A percentile compares a stretch with the other conserved stretches of the same genome.
These are phyloP conservation scores for Lactarius pseudohatsudake DNA, from an alignment of 768 basidiomycete genomes.

Conservation along the genomic window DNA sequence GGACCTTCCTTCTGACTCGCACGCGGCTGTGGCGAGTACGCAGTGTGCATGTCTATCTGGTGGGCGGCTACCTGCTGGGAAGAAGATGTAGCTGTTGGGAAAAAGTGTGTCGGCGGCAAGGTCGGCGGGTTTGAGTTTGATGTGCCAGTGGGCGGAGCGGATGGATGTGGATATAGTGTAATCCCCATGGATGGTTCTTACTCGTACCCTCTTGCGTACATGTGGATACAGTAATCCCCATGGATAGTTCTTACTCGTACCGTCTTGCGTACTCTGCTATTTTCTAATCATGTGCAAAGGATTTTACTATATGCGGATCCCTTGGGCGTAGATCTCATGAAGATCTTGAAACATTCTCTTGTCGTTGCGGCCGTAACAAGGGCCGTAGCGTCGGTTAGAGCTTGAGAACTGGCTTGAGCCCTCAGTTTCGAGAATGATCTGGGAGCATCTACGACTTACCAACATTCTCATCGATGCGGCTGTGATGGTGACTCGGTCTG, in stretches of 20 bases:
- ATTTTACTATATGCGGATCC: neutral
- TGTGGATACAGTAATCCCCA: neutral
- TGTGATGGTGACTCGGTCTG: neutral
- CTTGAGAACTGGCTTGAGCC: no score
- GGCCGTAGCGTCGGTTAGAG: no score
- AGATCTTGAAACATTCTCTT: no score
- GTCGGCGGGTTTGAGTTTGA: conserved; percentile 46
- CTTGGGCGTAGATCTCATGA: no score
- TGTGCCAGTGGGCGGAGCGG: neutral
- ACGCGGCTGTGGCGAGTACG: conserved; percentile 51
- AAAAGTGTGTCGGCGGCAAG: conserved; percentile 67
- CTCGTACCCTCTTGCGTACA: neutral
- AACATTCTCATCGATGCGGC: neutral
- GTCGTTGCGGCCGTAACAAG: no score
- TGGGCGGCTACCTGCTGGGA: conserved; percentile 48
- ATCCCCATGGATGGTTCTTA: neutral
- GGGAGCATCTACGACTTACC: no score
- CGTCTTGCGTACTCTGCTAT: neutral
- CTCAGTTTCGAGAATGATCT: no score
- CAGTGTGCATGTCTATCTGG: conserved; percentile 73
- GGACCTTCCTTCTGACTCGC: neutral
- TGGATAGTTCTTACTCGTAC: neutral
- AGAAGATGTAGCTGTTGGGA: conserved; percentile 50
- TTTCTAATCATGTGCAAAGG: neutral
- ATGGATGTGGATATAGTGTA: neutral